Base-by-base conservation (phyloP, 2,329 filamentous ascomycete genomes). In the Fusarium aywerte region DNA sequence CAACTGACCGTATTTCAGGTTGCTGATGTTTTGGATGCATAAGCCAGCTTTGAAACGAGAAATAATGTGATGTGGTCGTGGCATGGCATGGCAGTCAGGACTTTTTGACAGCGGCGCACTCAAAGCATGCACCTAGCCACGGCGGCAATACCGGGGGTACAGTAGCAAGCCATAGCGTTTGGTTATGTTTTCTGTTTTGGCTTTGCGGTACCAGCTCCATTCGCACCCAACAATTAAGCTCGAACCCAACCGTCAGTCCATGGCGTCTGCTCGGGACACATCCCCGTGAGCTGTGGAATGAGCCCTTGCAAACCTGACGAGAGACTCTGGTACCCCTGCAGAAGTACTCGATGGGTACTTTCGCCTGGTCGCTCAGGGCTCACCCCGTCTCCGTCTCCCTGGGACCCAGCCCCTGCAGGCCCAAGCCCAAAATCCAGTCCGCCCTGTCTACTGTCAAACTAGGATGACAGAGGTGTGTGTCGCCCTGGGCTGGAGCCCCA, bases 191-290 rank as follows among this genome's bases (percentile, higher is more conserved):
- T 39, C 44, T 40, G 27, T 47, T 36, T 48, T 43, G 40, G 36
- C n/a, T 21, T 60, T 61, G 35, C 18, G 23, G 35, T 60, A 31
- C 55, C 40, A 35, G 42, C 53, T 51, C 53, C 57, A 61, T 61
- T 61, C 56, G 65, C 69, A 56, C 69, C 71, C 71, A 72, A 71
- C 70, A 73, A 73, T 73, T 73, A 73, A 73, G 71, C 71, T 73
- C 71, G 35, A 73, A 70, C 68, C 71, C 63, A 62, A 66, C 56
- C 65, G 63, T 73, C 68, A 72, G 71, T 73, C 62, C 63, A 73
- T 72, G 58, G 69, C 69, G 59, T 63, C 72, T 67, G 58, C 67
- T 72, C 62, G 48, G 45, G 50, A 68, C 71, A 73, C 71, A 50
- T 68, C 71, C 71, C 70, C 70, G 67, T 69, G 68, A 53, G 45